A percentile compares a stretch with the other conserved stretches of the same genome.
Evolutionary conservation across 139 green algal genomes (phyloP).

Genomic region (Pycnococcus provasolii): DNA sequence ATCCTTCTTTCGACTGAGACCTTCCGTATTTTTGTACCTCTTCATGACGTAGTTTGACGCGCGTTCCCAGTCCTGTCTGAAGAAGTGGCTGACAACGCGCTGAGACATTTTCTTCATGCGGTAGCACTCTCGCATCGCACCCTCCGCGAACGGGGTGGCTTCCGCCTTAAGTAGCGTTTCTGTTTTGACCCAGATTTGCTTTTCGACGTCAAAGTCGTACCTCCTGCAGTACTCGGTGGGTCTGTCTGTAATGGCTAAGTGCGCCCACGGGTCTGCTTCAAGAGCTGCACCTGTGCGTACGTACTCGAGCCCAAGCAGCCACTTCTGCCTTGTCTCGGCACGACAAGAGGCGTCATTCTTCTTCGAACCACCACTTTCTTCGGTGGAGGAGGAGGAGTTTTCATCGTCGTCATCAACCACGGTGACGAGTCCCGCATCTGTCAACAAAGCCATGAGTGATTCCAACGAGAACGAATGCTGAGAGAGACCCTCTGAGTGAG

Average conservation of each 20-base stretch:
- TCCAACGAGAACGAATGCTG: no score
- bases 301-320: no score
- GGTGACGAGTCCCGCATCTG: no score
- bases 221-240: not conserved
- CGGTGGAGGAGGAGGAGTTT: no score
- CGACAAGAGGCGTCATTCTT: no score
- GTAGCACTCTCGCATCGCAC: conserved; percentile 1
- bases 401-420: no score
- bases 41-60: not conserved
- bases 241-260: not conserved
- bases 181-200: not conserved
- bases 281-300: no score
- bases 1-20: not conserved
- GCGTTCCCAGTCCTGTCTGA: not conserved
- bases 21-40: not conserved
- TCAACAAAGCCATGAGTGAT: no score
- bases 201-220: not conserved
- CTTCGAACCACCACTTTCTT: no score
- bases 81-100: not conserved
- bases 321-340: no score
- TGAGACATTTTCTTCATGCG: not conserved
- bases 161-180: not conserved
- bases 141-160: not conserved
- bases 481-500: no score
- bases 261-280: not conserved